phyloP scores from a whole-genome alignment of 257 asterid genomes.

The Nicotiana obtusifolia region DNA sequence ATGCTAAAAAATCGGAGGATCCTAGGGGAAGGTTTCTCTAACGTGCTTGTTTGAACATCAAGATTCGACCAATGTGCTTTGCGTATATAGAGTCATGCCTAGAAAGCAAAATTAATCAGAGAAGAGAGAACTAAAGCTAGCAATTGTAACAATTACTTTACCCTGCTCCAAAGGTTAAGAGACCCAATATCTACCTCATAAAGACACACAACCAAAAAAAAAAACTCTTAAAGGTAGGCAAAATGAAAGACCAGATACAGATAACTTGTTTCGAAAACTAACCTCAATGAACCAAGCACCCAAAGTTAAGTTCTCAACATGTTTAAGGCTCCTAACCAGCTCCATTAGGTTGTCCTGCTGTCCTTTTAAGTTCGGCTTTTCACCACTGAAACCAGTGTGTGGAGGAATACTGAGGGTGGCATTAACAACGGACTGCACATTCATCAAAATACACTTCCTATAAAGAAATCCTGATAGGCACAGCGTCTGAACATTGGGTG shows the following conservation, averaged over 20 bases:
- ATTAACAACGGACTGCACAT: not conserved
- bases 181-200: not conserved
- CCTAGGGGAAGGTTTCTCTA: not conserved
- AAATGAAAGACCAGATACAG: not conserved
- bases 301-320: slow-evolving; percentile 2
- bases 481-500: slow-evolving; percentile 1
- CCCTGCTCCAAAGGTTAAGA: not conserved
- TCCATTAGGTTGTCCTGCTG: not conserved
- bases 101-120: not conserved
- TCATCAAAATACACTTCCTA: slow-evolving; percentile 2
- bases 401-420: not conserved
- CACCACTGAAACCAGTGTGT: not conserved
- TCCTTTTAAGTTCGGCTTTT: not conserved
- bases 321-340: not conserved
- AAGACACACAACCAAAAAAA: not conserved
- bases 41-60: not conserved
- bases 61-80: not conserved
- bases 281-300: slow-evolving; percentile 7
- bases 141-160: not conserved
- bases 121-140: not conserved
- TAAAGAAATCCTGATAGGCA: not conserved
- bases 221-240: not conserved
- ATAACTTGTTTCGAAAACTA: not conserved
- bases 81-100: not conserved
- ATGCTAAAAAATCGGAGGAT: not conserved